Percentiles rank a stretch among this genome's conserved stretches.
These are phyloP conservation scores for Neoarthrinium moseri DNA, from an alignment of 2,329 filamentous ascomycete species.

Conservation along the genomic window DNA sequence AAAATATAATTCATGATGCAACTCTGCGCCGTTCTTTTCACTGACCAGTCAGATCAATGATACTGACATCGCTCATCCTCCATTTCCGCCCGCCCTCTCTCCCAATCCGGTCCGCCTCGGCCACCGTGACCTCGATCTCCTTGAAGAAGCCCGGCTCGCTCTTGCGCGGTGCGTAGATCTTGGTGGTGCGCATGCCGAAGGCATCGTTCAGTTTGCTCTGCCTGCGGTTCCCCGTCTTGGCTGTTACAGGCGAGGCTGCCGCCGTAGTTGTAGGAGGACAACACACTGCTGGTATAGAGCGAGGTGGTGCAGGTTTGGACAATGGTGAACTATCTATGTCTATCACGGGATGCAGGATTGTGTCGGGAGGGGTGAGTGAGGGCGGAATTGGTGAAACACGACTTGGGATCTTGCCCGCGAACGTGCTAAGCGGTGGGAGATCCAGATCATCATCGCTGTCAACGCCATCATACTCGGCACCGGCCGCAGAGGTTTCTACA, in stretches of 20 bases:
- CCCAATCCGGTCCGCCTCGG: slow-evolving; percentile 22
- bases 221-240: slow-evolving; percentile 1
- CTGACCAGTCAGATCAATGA: slow-evolving; percentile 28
- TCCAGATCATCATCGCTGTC: slow-evolving; percentile 14
- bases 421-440: slow-evolving; percentile 21
- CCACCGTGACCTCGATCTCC: slow-evolving; percentile 28
- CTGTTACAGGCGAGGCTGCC: not conserved
- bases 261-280: not conserved
- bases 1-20: too few species aligned
- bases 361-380: not conserved
- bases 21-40: slow-evolving; percentile 13
- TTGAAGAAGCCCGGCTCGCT: slow-evolving; percentile 38
- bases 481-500: not conserved
- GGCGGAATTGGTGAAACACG: not conserved
- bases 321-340: not conserved
- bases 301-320: too few species aligned
- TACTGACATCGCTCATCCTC: slow-evolving; percentile 27
- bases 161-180: slow-evolving; percentile 35
- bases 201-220: slow-evolving; percentile 16
- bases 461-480: not conserved
- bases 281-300: not conserved
- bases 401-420: slow-evolving; percentile 12
- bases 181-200: slow-evolving; percentile 29
- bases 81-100: slow-evolving; percentile 16
- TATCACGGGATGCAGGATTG: not conserved